These are phyloP conservation scores for Sisymbrium altissimum DNA, from an alignment of 345 rosid species.

Conservation along the genomic window DNA sequence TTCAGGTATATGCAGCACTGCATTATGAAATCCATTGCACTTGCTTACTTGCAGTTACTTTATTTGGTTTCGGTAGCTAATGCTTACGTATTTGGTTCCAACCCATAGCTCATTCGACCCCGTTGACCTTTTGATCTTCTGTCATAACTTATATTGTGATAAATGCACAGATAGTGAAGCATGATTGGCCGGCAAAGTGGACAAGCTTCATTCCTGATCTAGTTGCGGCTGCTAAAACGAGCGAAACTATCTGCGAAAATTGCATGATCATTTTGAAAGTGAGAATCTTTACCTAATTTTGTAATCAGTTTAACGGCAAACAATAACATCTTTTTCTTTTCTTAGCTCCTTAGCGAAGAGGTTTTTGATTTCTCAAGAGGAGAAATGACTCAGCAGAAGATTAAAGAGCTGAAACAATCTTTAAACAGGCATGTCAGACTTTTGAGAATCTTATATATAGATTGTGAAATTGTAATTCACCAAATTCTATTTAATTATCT, in stretches of 20 bases:
- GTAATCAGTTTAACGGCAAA: constrained; percentile 4
- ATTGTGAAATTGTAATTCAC: not conserved
- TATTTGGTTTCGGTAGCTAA: not conserved
- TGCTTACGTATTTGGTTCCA: not conserved
- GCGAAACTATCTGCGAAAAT: constrained; percentile 98
- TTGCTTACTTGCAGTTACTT: not conserved
- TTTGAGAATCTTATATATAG: not conserved
- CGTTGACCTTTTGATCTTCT: not conserved
- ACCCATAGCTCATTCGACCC: not conserved
- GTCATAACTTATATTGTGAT: constrained; percentile 13
- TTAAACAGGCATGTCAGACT: constrained; percentile 60
- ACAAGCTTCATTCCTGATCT: constrained; percentile 97
- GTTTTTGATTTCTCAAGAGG: constrained; percentile 99
- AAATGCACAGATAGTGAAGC: constrained; percentile 80
- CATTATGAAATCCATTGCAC: not conserved
- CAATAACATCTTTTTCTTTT: constrained; percentile 10
- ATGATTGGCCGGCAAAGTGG: constrained; percentile 99
- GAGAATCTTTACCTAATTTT: constrained; percentile 23
- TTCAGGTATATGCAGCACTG: constrained; percentile 61
- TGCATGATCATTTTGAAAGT: constrained; percentile 97
- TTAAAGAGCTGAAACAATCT: constrained; percentile 97
- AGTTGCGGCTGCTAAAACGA: constrained; percentile 98
- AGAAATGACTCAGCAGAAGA: constrained; percentile 96
- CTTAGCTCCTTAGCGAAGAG: constrained; percentile 95
- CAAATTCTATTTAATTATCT: not conserved